Base-by-base conservation (phyloP, 2,329 filamentous ascomycete genomes). In the Verticillium nubilum region DNA sequence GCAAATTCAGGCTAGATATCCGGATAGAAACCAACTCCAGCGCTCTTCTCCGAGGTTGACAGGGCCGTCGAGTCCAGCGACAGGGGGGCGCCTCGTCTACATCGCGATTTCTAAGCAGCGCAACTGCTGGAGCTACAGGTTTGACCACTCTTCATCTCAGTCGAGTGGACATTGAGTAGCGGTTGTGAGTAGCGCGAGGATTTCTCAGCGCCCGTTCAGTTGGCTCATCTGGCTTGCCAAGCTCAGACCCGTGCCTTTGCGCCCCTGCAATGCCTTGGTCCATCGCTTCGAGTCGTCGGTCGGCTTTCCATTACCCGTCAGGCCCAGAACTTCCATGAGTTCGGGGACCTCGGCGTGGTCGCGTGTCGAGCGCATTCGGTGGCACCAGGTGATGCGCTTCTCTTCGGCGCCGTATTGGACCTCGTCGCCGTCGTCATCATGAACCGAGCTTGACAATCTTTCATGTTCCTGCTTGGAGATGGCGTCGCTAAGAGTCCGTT, bases 351-450 rank as follows among this genome's bases (percentile, higher is more conserved):
- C 90, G 1, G 84, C 83, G 69, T 96, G 91, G 65, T 93, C 91
- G 55, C 91, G 77, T 13, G 90, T 94, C 60, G 85, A 90, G 69
- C 80, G 80, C 91, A 96, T 96, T 28, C 90, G 81, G 74, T 94
- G 90, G 67, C 88, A 92, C 91, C 91, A 96, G 1, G 84, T 86
- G 28, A 91, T 82, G 58, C 76, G 77, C 74, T 89, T 89, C 67
- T 83, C 78, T 67, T 84, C 78, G 2, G 71, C 67, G 25, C 59
- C 59, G 37, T 60, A 63, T 7, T 63, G 63, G 9, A 64, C 64
- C 57, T 69, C 69, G 26, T 68, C 71, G 42, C 42, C 42, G 9
- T 65, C 69, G n/a, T 57, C 62, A 6, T 66, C 67, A 19, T 60
- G 59, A 3, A 56, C 62, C 15, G 61, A 53, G 19, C 56, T 58